Base-by-base conservation (phyloP, 2,329 filamentous ascomycete species). In the Penicillium sp. region DNA sequence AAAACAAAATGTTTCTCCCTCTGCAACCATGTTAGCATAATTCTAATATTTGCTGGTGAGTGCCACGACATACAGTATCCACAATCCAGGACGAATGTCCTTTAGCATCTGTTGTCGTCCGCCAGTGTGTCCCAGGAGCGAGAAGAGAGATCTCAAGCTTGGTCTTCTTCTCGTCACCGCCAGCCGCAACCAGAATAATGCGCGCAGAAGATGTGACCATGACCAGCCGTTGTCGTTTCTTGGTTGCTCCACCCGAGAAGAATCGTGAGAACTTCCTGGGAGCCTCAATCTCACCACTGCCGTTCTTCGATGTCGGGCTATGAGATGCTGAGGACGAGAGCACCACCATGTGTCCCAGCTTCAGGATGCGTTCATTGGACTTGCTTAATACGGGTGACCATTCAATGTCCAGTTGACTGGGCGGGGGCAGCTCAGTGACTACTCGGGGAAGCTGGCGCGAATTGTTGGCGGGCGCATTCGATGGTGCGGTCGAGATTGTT, bases 351-450 rank as follows among this genome's bases (percentile, higher is more conserved):
- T 98, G 95, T 2, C 93, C 93, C 15, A 98, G 74, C 64, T 94
- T 96, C 48, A 98, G 67, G 53, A 98, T 98, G 23, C 93, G 81
- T 67, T 98, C 93, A 59, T 97, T 96, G 44, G 81, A 84, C 57
- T 84, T 83, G 7, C 87, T 96, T 39, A 98, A 73, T 4, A 98
- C 90, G 1, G 93, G 93, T 1, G 91, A 96, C 93, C 93, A 98
- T 67, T 98, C 93, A 41, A 98, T 94, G 60, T 98, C 93, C 17
- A 98, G 74, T 64, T 97, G 93, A 35, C 87, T 95, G 1, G 93
- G 93, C n/a, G 93, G 91, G 11, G 93, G 89, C 7, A 98, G 76
- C 64, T 98, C 93, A 1, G 93, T 97, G 45, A 98, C 94, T 45
- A 96, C 82, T 46, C 89, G 77, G 2, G 86, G 78, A 20, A 89